These are phyloP conservation scores for Colletotrichum sp. DNA, from an alignment of 2,329 filamentous ascomycete species.

Conservation along the genomic window DNA sequence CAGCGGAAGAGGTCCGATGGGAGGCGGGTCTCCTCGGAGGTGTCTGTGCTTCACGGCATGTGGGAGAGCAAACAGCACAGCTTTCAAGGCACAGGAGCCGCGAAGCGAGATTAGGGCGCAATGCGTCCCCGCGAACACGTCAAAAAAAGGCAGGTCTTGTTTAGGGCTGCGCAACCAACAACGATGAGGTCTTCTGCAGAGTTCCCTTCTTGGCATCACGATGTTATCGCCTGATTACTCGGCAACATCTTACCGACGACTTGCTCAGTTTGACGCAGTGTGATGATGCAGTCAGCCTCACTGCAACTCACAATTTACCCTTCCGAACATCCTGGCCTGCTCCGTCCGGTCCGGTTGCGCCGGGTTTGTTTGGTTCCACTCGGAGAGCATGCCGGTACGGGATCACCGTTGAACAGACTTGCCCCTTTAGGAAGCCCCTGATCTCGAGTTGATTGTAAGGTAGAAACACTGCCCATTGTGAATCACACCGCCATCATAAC, in stretches of 20 bases:
- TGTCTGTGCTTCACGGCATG: background rate
- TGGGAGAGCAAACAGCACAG: background rate
- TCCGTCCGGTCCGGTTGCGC: background rate
- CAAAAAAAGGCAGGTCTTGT: background rate
- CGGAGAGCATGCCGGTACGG: background rate
- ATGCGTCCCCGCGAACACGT: background rate
- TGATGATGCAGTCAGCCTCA: background rate
- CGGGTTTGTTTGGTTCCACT: background rate
- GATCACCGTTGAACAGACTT: background rate
- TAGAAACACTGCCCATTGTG: background rate
- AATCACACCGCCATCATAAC: background rate
- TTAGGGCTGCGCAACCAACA: background rate
- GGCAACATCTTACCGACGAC: background rate
- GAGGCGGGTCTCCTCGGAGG: background rate
- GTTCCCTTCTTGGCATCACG: background rate
- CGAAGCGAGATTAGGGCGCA: background rate
- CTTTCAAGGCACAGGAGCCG: background rate
- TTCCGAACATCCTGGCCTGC: background rate
- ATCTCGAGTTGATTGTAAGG: background rate
- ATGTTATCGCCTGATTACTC: background rate
- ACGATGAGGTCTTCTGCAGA: background rate
- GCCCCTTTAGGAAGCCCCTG: background rate
- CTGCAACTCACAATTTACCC: background rate
- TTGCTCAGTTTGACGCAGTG: background rate
- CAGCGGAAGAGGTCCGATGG: background rate